Percentiles rank a stretch among this genome's conserved stretches.
These are phyloP conservation scores for Aspergillus neoniger DNA, from an alignment of 2,329 filamentous ascomycete species.

Conservation along the genomic window DNA sequence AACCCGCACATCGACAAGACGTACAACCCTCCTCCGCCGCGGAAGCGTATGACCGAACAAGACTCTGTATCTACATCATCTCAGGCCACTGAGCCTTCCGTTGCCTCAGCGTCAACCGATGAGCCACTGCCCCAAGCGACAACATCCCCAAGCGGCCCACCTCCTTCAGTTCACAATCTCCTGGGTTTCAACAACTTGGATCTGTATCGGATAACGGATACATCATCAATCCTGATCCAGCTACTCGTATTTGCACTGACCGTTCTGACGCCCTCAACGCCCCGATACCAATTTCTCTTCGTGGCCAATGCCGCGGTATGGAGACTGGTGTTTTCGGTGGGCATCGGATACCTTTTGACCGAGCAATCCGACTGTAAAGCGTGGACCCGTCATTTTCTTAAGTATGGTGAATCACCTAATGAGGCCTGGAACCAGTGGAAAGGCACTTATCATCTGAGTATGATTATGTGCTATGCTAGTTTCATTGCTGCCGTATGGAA, in stretches of 20 bases:
- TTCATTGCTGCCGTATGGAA: slow-evolving; percentile 94
- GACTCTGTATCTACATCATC: slow-evolving; percentile 31
- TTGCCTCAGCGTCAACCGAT: slow-evolving; percentile 36
- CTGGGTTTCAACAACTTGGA: slow-evolving; percentile 83
- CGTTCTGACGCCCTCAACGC: slow-evolving; percentile 74
- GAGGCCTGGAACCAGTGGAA: slow-evolving; percentile 99
- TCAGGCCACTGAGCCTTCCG: slow-evolving; percentile 35
- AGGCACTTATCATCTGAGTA: slow-evolving; percentile 88
- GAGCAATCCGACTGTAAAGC: slow-evolving; percentile 86
- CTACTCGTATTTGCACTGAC: slow-evolving; percentile 74
- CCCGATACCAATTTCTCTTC: slow-evolving; percentile 74
- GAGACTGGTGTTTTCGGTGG: slow-evolving; percentile 89
- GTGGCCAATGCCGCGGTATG: slow-evolving; percentile 76
- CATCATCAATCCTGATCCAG: slow-evolving; percentile 74
- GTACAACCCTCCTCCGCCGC: slow-evolving; percentile 84
- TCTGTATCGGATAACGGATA: slow-evolving; percentile 82
- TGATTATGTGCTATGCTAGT: slow-evolving; percentile 83
- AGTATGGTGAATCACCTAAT: slow-evolving; percentile 84
- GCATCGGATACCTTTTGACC: slow-evolving; percentile 81
- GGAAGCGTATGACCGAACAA: slow-evolving; percentile 50
- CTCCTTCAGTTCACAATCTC: slow-evolving; percentile 75
- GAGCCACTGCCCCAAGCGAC: slow-evolving; percentile 41
- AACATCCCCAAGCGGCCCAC: slow-evolving; percentile 52
- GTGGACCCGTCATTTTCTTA: slow-evolving; percentile 97
- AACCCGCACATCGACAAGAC: slow-evolving; percentile 98